A percentile compares a stretch with the other conserved stretches of the same genome.
These are phyloP conservation scores for Neobulgaria alba DNA, from an alignment of 2,329 filamentous ascomycete species.

Conservation along the genomic window DNA sequence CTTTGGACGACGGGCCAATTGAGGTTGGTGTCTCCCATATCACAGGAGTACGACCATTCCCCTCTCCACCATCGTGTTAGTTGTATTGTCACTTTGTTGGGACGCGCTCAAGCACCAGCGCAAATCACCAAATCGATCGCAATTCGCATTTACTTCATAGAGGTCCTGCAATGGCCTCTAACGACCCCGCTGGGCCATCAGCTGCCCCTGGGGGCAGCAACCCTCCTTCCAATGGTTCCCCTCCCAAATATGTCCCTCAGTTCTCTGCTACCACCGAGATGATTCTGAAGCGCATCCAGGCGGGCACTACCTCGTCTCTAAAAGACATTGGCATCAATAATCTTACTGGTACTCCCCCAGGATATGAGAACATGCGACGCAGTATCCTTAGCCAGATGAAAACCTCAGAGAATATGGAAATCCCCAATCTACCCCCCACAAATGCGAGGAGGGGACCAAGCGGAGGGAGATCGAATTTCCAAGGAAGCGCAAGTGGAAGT, in stretches of 20 bases:
- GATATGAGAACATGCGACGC: slow-evolving; percentile 30
- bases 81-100: background rate
- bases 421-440: slow-evolving; percentile 21
- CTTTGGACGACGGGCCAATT: slow-evolving; percentile 5
- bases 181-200: slow-evolving; percentile 19
- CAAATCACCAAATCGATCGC: slow-evolving; percentile 13
- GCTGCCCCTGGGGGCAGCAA: slow-evolving; percentile 14
- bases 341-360: slow-evolving; percentile 23
- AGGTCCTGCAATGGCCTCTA: slow-evolving; percentile 18
- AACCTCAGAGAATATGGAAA: slow-evolving; percentile 28
- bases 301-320: slow-evolving; percentile 19
- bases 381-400: slow-evolving; percentile 30
- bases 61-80: background rate
- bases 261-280: slow-evolving; percentile 31
- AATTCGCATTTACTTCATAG: slow-evolving; percentile 2
- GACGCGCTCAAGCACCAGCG: slow-evolving; percentile 16
- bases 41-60: background rate
- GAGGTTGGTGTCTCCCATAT: slow-evolving; percentile 12
- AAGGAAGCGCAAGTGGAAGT: slow-evolving; percentile 8
- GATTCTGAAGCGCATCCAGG: slow-evolving; percentile 30
- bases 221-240: slow-evolving; percentile 16
- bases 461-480: slow-evolving; percentile 8
- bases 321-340: slow-evolving; percentile 24
- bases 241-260: slow-evolving; percentile 28
- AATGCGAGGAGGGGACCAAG: no score